Evolutionary conservation across 371 early-diverging fungal genomes (phyloP).

Genomic region (Rhizopus microsporus): DNA sequence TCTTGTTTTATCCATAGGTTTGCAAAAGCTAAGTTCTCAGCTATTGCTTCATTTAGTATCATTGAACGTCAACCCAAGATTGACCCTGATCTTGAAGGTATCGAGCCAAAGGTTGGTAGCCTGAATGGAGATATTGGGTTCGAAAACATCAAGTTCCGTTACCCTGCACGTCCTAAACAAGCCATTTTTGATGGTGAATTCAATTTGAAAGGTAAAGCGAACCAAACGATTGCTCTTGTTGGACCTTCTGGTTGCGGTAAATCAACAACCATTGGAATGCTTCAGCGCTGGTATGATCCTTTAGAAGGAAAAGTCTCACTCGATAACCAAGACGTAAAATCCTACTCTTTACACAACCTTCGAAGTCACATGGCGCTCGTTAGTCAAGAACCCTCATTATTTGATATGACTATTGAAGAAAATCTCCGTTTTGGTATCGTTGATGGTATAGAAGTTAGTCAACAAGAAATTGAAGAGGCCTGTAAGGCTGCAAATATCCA

Average conservation of each 20-base stretch:
- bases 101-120: slow-evolving; percentile 31
- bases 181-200: slow-evolving; percentile 75
- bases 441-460: slow-evolving; percentile 35
- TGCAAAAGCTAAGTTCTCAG: slow-evolving; percentile 79
- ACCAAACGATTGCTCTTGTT: slow-evolving; percentile 83
- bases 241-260: slow-evolving; percentile 90
- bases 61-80: slow-evolving; percentile 73
- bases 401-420: slow-evolving; percentile 74
- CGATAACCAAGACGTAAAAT: slow-evolving; percentile 65
- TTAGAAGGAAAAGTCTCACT: slow-evolving; percentile 56
- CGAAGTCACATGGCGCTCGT: slow-evolving; percentile 80
- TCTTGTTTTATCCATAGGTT: slow-evolving; percentile 55
- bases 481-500: slow-evolving; percentile 79
- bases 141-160: slow-evolving; percentile 69
- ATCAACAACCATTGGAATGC: slow-evolving; percentile 76
- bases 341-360: slow-evolving; percentile 62
- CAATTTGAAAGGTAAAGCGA: slow-evolving; percentile 66
- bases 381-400: slow-evolving; percentile 89
- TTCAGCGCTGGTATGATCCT: slow-evolving; percentile 90
- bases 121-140: slow-evolving; percentile 58
- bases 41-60: slow-evolving; percentile 69
- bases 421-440: slow-evolving; percentile 74
- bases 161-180: slow-evolving; percentile 82
- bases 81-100: slow-evolving; percentile 65
- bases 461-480: slow-evolving; percentile 64